A percentile compares a stretch with the other conserved stretches of the same genome.
Evolutionary conservation across 495 filamentous ascomycete species (phyloP).

Genomic region (Amorphotheca resinae): DNA sequence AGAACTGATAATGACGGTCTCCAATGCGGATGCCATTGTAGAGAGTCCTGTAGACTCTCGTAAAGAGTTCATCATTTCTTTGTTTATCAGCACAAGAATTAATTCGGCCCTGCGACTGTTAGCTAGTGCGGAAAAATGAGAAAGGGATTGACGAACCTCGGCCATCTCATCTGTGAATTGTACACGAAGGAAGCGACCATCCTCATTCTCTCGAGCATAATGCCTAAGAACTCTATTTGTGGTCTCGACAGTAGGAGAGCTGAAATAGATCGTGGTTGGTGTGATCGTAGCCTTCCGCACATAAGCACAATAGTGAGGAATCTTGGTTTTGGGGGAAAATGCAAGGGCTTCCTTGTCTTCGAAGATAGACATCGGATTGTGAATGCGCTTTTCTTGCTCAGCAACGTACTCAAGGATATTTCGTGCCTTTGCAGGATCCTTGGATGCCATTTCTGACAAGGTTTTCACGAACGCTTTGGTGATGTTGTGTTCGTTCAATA

Average conservation of each 20-base stretch:
- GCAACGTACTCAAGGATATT: conserved; percentile 52
- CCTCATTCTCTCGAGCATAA: conserved; percentile 46
- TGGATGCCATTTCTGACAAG: conserved; percentile 36
- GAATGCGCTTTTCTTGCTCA: conserved; percentile 44
- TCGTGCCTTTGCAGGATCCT: conserved; percentile 26
- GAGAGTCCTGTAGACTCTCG: conserved; percentile 57
- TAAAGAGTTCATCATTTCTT: conserved; percentile 58
- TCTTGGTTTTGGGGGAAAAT: conserved; percentile 35
- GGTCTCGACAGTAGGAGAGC: conserved; percentile 65
- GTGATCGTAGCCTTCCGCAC: conserved; percentile 68
- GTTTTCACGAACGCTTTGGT: conserved; percentile 47
- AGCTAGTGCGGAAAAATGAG: conserved; percentile 2
- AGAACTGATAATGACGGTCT: conserved; percentile 70
- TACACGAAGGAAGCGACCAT: conserved; percentile 73
- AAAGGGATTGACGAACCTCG: conserved; percentile 23
- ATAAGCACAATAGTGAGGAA: conserved; percentile 61
- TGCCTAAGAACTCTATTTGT: conserved; percentile 78
- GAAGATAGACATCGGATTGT: conserved; percentile 68
- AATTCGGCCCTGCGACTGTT: conserved; percentile 37
- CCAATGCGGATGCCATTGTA: conserved; percentile 72
- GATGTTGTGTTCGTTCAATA: conserved; percentile 71
- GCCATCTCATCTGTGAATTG: conserved; percentile 79
- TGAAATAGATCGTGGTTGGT: conserved; percentile 68
- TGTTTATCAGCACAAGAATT: conserved; percentile 37
- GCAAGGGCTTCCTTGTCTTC: conserved; percentile 30